These are phyloP conservation scores for Rhodotorula diobovata DNA, from an alignment of 768 basidiomycete species.

Conservation along the genomic window DNA sequence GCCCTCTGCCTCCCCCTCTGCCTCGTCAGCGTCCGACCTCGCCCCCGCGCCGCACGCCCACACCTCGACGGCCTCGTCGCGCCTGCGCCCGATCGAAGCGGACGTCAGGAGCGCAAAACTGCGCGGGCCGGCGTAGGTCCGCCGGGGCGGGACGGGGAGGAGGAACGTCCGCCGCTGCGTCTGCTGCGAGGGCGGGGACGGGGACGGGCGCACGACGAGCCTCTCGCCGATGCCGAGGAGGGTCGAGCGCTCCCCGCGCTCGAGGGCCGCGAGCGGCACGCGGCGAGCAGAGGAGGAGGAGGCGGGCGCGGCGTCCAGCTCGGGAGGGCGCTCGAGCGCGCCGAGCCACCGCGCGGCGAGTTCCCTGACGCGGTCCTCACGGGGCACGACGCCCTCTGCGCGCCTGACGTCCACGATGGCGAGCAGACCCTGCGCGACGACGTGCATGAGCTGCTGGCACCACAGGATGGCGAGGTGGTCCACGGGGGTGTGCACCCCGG, in stretches of 20 bases:
- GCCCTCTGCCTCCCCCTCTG: not conserved
- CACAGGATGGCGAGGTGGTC: constrained; percentile 96
- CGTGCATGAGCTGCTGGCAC: constrained; percentile 90
- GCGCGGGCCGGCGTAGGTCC: not conserved
- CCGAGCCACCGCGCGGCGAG: constrained; percentile 20
- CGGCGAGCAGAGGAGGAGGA: no score
- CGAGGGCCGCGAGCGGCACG: not conserved
- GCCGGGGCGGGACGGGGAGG: constrained; percentile 9
- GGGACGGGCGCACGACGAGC: constrained; percentile 2
- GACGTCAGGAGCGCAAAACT: constrained; percentile 26
- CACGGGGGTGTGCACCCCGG: constrained; percentile 90
- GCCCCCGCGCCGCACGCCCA: constrained; percentile 11
- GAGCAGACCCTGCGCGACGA: constrained; percentile 29
- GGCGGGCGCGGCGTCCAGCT: no score
- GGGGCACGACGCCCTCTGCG: not conserved
- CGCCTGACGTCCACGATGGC: constrained; percentile 31
- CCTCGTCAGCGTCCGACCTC: no score
- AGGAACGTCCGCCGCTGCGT: not conserved
- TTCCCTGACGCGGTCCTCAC: constrained; percentile 6
- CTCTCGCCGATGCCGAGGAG: constrained; percentile 12
- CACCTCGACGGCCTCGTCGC: constrained; percentile 9
- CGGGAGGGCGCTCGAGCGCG: not conserved
- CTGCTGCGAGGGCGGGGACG: no score
- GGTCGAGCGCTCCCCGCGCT: not conserved
- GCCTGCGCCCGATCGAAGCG: not conserved